A percentile compares a stretch with the other conserved stretches of the same genome.
phyloP scores from a whole-genome alignment of 2,329 filamentous ascomycete species.

The Diaporthe capsici region DNA sequence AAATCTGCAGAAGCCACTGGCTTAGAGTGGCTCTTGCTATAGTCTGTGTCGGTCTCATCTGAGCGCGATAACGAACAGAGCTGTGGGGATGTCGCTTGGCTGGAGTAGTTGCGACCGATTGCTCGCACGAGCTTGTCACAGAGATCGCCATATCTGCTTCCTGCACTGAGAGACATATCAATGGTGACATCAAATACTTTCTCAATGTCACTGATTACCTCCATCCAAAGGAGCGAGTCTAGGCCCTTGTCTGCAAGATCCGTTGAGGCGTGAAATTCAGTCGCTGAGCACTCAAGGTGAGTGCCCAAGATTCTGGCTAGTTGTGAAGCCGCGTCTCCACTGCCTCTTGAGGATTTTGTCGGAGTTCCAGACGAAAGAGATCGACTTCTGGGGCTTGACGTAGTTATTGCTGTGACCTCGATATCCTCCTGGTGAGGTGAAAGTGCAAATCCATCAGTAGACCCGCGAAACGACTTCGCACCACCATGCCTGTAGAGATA shows the following conservation, averaged over 20 bases:
- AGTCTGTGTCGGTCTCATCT: neutral
- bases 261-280: neutral
- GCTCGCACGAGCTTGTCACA: neutral
- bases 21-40: neutral
- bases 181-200: neutral
- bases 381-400: neutral
- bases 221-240: neutral
- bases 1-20: neutral
- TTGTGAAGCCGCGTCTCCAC: neutral
- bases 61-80: neutral
- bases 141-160: neutral
- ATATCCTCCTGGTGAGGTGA: neutral
- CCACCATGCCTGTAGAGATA: neutral
- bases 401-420: neutral
- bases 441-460: neutral
- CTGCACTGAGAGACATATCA: neutral
- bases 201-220: neutral
- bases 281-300: neutral
- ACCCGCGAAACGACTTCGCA: neutral
- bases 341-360: neutral
- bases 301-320: neutral
- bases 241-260: neutral
- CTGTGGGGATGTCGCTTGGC: neutral
- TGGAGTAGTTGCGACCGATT: neutral
- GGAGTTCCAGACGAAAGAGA: neutral